These are phyloP conservation scores for Microbotryum intermedium DNA, from an alignment of 1,284 basidiomycete species.

Conservation along the genomic window DNA sequence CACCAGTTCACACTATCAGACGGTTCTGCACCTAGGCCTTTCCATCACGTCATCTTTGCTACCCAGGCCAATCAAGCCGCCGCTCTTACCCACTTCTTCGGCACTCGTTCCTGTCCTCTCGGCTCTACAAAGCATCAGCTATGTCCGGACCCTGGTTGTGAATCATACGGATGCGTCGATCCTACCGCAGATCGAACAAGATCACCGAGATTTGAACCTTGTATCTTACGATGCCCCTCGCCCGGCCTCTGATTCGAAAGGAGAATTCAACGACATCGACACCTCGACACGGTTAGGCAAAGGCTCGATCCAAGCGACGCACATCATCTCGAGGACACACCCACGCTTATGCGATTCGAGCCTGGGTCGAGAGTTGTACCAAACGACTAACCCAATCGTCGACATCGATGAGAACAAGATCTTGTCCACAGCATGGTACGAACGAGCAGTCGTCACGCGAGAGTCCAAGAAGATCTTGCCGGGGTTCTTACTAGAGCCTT, in stretches of 20 bases:
- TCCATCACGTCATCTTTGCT: conserved; percentile 58
- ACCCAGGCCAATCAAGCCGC: conserved; percentile 59
- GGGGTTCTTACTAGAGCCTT: conserved; percentile 39
- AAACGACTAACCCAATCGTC: conserved; percentile 65
- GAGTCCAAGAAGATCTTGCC: conserved; percentile 48
- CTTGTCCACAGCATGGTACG: conserved; percentile 52
- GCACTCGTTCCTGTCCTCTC: conserved; percentile 31
- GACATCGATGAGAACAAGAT: conserved; percentile 46
- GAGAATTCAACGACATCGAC: too few relatives aligned
- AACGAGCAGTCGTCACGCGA: conserved; percentile 53
- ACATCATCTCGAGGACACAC: conserved; percentile 41
- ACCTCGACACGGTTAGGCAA: too few relatives aligned
- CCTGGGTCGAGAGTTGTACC: conserved; percentile 39
- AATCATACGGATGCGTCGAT: conserved; percentile 58
- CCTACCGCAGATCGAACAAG: conserved; percentile 46
- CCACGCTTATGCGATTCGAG: conserved; percentile 38
- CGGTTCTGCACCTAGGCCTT: conserved; percentile 31
- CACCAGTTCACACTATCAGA: neutral
- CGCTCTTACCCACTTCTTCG: conserved; percentile 39
- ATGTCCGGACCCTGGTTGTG: conserved; percentile 50
- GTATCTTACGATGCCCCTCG: conserved; percentile 28
- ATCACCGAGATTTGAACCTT: conserved; percentile 59
- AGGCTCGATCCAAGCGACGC: conserved; percentile 44
- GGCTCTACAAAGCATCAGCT: conserved; percentile 36
- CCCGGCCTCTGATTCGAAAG: neutral